These are phyloP conservation scores for sweet orange (Citrus sinensis) DNA, from an alignment of 345 rosid species.

Conservation along the genomic window DNA sequence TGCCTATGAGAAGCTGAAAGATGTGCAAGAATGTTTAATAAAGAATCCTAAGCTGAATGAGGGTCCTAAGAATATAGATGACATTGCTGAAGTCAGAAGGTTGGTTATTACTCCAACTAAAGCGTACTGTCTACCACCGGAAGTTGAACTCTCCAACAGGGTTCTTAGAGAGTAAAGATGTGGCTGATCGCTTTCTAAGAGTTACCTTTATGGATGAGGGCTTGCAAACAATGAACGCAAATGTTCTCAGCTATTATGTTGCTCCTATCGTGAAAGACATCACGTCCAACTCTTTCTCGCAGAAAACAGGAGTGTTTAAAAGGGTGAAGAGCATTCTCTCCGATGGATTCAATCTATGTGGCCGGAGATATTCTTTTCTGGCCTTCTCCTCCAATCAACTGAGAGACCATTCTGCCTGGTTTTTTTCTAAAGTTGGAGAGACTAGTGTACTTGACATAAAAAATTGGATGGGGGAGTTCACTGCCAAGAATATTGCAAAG, in stretches of 20 bases:
- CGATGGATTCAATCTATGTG: constrained; percentile 68
- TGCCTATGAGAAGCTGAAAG: constrained; percentile 55
- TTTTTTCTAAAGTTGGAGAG: constrained; percentile 61
- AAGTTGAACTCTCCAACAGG: constrained; percentile 86
- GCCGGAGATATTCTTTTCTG: constrained; percentile 71
- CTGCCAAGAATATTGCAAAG: constrained; percentile 56
- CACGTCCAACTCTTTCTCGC: constrained; percentile 39
- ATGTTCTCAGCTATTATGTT: constrained; percentile 52
- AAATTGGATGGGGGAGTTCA: constrained; percentile 83
- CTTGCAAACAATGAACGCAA: constrained; percentile 60
- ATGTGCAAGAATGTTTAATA: constrained; percentile 62
- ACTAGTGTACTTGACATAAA: constrained; percentile 39
- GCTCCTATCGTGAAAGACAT: constrained; percentile 65
- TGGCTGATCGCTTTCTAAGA: constrained; percentile 68
- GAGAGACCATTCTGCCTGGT: constrained; percentile 88
- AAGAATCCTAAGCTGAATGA: constrained; percentile 50
- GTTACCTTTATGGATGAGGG: constrained; percentile 94
- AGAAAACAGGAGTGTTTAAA: constrained; percentile 46
- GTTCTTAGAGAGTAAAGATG: constrained; percentile 59
- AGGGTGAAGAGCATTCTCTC: constrained; percentile 61
- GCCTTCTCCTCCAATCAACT: constrained; percentile 93
- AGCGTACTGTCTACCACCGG: constrained; percentile 85
- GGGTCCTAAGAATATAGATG: constrained; percentile 39
- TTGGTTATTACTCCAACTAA: constrained; percentile 72
- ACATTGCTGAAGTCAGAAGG: constrained; percentile 66